Base-by-base conservation (phyloP, 345 rosid genomes). In the Rhodomyrtus tomentosa region DNA sequence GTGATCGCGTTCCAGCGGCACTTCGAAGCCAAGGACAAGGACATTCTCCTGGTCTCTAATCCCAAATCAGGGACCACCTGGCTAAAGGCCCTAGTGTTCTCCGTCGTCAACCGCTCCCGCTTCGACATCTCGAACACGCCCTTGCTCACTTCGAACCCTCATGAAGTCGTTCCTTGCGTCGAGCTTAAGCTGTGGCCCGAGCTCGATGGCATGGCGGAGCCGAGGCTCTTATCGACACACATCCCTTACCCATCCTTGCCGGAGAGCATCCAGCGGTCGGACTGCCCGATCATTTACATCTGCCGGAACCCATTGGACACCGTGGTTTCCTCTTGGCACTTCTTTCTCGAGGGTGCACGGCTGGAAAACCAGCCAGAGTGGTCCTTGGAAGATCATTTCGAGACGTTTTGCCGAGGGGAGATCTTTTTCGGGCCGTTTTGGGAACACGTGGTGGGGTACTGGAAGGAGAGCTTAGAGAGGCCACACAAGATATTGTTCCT, bases 11-110 rank as follows among this genome's bases (percentile, higher is more conserved):
- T 88, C 55, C 88, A 80, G 2, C 86, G 29, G 3, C 87, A 88
- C 38, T 90, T 90, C 83, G 36, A 38, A 38, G 87, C 89, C 13
- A 50, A 10, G 24, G 82, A 73, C 27, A 55, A 54, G 16, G 90
- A 90, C 81, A 82, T 88, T 25, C 10, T 88, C 27, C 14, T 90
- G 8, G 88, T 82, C 50, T 50, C 87, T 15, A 20, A 62, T 7
- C 90, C 91, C 6, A 88, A 90, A 55, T 87, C 88, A 3, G 91
- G 91, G 32, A 87, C 89, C 9, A 86, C 91, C 0, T 90, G 91
- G 91, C 81, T 88, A 7, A 90, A 90, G 58, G 90, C 81, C 49
- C 29, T 87, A 29, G 85, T 58, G 83, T 56, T 80, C 7, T 50
- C 84, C 82, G 10, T 68, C 58, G 29, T 81, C 68, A 27, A 1